A percentile compares a stretch with the other conserved stretches of the same genome.
These are phyloP conservation scores for Spiromastix sp. DNA, from an alignment of 2,329 filamentous ascomycete species.

Conservation along the genomic window DNA sequence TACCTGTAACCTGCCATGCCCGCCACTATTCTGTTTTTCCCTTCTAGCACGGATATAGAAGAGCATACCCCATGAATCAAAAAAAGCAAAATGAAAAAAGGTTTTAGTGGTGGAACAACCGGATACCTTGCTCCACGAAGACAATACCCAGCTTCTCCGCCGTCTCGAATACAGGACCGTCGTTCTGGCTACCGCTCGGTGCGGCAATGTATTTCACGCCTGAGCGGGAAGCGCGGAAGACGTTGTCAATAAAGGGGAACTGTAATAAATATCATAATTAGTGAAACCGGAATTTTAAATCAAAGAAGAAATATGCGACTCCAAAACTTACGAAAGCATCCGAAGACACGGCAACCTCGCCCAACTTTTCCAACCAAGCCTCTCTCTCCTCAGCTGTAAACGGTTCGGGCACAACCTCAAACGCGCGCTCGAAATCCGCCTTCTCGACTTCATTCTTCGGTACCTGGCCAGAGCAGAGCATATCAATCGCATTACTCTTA, in stretches of 20 bases:
- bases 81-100: no score
- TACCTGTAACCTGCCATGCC: no score
- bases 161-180: conserved; percentile 54
- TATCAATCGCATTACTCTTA: conserved; percentile 96
- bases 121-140: conserved; percentile 88
- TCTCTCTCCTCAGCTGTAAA: conserved; percentile 79
- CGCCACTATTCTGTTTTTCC: no score
- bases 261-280: conserved; percentile 25
- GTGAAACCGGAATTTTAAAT: conserved; percentile 1
- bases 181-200: conserved; percentile 61
- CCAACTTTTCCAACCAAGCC: conserved; percentile 72
- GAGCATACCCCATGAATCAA: no score
- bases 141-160: conserved; percentile 86
- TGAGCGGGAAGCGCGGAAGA: conserved; percentile 80
- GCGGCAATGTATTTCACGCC: conserved; percentile 95
- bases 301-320: not conserved
- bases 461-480: conserved; percentile 83
- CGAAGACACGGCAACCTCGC: conserved; percentile 69
- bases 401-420: conserved; percentile 73
- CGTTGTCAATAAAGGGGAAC: conserved; percentile 98
- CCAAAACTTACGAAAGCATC: conserved; percentile 75
- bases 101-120: conserved; percentile 91
- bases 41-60: no score
- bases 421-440: conserved; percentile 76
- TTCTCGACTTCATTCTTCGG: conserved; percentile 75